Base-by-base conservation (phyloP, 768 basidiomycete genomes). In the Russula dissimulans region DNA sequence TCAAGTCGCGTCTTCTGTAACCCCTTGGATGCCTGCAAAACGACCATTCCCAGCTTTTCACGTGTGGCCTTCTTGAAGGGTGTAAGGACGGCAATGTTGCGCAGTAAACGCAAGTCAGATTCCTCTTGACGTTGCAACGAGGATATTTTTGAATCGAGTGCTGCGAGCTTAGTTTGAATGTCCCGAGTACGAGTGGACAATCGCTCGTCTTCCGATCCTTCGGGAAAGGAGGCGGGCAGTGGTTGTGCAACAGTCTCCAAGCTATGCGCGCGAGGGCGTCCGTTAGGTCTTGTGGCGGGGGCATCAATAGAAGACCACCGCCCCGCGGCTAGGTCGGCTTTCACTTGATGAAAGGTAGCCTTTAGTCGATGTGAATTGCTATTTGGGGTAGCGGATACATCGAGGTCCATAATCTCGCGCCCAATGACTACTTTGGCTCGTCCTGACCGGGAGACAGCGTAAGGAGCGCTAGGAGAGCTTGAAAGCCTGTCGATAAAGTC, bases 41-140 rank as follows among this genome's bases (percentile, higher is more conserved):
- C 75, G 3, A 84, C 77, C 26, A 73, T 66, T 26, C 81, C 73
- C 31, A 99, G 78, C 47, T 85, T 81, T 62, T 91, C 89, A 49
- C 94, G 83, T 4, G 94, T 94, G 9, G 85, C 77, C 50, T 82
- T 83, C 68, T 87, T 90, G 71, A 98, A 95, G 3, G 97, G 95
- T 15, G 91, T 87, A 42, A 97, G 78, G 45, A 88, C 81, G 2
- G 86, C 86, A 22, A 97, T 78, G 67, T 95, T 95, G 44, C 89
- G 85, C 22, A 87, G 81, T 45, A 87, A 75, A 17, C 86, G 84
- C 70, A 94, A 72, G 62, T 87, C 81, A 10, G 79, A 71, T 51
- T 87, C 83, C 26, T 95, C 83, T 61, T 81, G 79, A 1, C 77
- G 69, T 62, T 85, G 81, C 31, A 77, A 75, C 2, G 75, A 70